These are phyloP conservation scores for Brettanomyces anomalus DNA, from an alignment of 805 yeast genomes.

Conservation along the genomic window DNA sequence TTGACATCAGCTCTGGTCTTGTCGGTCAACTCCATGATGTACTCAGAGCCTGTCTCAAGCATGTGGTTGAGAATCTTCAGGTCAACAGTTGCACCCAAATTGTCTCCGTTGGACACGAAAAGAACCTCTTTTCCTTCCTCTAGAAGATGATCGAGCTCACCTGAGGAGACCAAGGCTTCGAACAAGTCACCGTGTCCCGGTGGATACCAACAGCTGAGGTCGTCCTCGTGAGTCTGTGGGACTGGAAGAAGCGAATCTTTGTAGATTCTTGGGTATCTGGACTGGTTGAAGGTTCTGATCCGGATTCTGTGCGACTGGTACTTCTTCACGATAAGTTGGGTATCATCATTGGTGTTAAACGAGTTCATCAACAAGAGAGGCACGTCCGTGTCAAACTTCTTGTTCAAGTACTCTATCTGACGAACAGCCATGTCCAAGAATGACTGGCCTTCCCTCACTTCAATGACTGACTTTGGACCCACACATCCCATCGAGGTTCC, in stretches of 20 bases:
- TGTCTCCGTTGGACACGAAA: slow-evolving; percentile 97
- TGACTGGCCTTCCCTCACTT: slow-evolving; percentile 97
- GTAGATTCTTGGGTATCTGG: slow-evolving; percentile 92
- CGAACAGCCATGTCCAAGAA: slow-evolving; percentile 92
- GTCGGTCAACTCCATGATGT: slow-evolving; percentile 97
- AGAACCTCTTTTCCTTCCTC: slow-evolving; percentile 91
- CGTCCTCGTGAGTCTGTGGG: slow-evolving; percentile 66
- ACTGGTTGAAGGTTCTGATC: slow-evolving; percentile 94
- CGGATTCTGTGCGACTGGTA: slow-evolving; percentile 94
- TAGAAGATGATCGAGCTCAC: slow-evolving; percentile 82
- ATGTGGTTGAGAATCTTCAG: slow-evolving; percentile 83
- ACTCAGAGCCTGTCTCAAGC: slow-evolving; percentile 86
- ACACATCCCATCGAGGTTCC: slow-evolving; percentile 99
- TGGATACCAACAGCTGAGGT: slow-evolving; percentile 90
- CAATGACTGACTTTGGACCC: slow-evolving; percentile 96
- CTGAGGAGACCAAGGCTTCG: slow-evolving; percentile 81
- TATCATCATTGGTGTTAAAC: slow-evolving; percentile 94
- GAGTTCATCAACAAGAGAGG: slow-evolving; percentile 97
- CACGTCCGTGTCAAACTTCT: slow-evolving; percentile 84
- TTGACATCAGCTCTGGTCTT: slow-evolving; percentile 99
- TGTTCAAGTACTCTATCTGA: slow-evolving; percentile 91
- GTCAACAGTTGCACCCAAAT: slow-evolving; percentile 97
- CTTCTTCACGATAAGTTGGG: slow-evolving; percentile 90
- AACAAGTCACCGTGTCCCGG: slow-evolving; percentile 99
- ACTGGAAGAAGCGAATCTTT: slow-evolving; percentile 96